Conservation (phyloP, 805 yeast genomes). For the Babjeviella inositovora region DNA sequence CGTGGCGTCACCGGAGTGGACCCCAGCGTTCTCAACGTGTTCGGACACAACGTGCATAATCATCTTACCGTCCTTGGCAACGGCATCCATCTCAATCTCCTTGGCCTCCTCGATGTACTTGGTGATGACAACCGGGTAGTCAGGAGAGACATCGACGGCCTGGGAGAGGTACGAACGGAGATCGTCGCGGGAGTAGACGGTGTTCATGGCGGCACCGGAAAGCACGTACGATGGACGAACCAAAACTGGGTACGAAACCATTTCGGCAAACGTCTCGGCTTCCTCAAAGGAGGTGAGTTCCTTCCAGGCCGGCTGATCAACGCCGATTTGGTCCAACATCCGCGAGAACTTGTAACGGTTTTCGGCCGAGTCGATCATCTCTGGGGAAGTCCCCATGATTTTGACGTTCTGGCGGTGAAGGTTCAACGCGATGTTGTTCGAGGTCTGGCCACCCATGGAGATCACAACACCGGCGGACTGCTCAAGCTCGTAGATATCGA, state of each 20-base stretch:
- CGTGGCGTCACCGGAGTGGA: conserved; percentile 98
- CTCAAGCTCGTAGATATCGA: conserved; percentile 90
- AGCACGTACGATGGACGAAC: conserved; percentile 96
- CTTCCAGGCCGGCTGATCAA: conserved; percentile 99
- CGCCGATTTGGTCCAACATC: conserved; percentile 91
- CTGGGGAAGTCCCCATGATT: conserved; percentile 93
- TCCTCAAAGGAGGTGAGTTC: conserved; percentile 86
- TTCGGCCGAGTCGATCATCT: conserved; percentile 97
- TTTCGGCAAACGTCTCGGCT: conserved; percentile 84
- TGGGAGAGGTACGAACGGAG: conserved; percentile 76
- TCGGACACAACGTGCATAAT: conserved; percentile 96
- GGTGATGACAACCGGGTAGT: conserved; percentile 94
- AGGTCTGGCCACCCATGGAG: conserved; percentile 98
- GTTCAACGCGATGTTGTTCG: conserved; percentile 89
- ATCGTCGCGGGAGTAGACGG: conserved; percentile 82
- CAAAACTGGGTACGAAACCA: conserved; percentile 84
- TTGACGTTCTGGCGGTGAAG: conserved; percentile 90
- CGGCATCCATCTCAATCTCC: conserved; percentile 98
- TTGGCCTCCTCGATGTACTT: conserved; percentile 93
- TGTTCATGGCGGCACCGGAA: conserved; percentile 99
- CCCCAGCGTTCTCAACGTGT: conserved; percentile 98
- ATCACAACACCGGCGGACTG: conserved; percentile 83
- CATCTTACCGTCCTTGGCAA: conserved; percentile 86
- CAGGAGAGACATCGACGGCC: conserved; percentile 96
- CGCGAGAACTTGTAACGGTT: conserved; percentile 95